Evolutionary conservation across 1,139 yeast genomes (phyloP), one percentile per base, ranked within the genome.

Genomic region (Scheffersomyces stambukii): DNA sequence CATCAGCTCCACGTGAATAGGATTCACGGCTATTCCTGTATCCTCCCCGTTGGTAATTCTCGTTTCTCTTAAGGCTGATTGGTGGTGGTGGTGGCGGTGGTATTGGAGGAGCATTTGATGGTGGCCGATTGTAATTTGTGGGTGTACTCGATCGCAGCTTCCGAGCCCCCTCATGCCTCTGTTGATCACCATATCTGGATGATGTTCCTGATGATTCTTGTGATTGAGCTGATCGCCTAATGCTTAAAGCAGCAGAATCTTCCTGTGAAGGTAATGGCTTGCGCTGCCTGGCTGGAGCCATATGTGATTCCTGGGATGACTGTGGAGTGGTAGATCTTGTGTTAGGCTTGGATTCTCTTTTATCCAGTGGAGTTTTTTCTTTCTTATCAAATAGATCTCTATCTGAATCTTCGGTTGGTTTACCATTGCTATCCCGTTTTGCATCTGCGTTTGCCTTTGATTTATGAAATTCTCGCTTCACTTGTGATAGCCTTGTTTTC

Each of bases 391-490:
- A 6, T 16, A 16, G 18, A 16, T 6, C 18, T 6, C 8, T 8
- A n/a, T n/a, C n/a, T n/a, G n/a, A n/a, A n/a, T n/a, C n/a, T n/a
- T 16, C 21, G 19, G 21, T 25, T 8, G 11, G 9, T n/a, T 25
- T 12, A 21, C 15, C 19, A 22, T 25, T 21, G 7, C 14, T 17
- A n/a, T 13, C 15, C 17, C 16, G 16, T 10, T 21, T 18, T 20
- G n/a, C 13, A 12, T n/a, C 15, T 10, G n/a, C 18, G 9, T 16
- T 9, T 14, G 28, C 11, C 13, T 19, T 8, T 15, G 17, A 19
- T 29, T 26, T 23, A 7, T 21, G 30, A 16, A 24, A 25, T 10
- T 35, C 38, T n/a, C 25, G 32, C 20, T 37, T 35, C 24, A 34
- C 31, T 23, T 32, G 32, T 2, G 30, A 30, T 14, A 35, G 24